These are phyloP conservation scores for Cairneyella variabilis DNA, from an alignment of 495 filamentous ascomycete genomes.

Conservation along the genomic window DNA sequence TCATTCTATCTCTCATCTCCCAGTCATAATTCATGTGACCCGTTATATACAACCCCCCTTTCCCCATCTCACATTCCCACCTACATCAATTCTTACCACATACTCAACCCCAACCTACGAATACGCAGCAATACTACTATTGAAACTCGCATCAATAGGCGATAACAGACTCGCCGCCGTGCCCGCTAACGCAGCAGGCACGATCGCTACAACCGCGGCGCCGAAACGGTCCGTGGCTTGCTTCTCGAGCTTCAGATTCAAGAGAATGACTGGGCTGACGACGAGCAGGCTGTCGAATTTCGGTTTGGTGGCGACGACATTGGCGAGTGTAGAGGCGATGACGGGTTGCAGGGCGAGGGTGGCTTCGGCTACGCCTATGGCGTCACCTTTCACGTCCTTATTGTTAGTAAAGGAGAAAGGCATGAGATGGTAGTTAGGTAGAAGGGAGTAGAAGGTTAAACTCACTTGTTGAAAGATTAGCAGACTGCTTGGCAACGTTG, in stretches of 20 bases:
- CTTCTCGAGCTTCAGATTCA: conserved; percentile 32
- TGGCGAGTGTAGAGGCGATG: conserved; percentile 28
- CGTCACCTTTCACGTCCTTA: too few species aligned
- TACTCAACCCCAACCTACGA: background rate
- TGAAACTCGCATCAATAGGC: conserved; percentile 29
- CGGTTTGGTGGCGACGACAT: conserved; percentile 27
- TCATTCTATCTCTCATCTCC: too few species aligned
- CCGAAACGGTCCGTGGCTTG: conserved; percentile 30
- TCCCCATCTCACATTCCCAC: background rate
- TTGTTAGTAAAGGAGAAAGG: conserved; percentile 15
- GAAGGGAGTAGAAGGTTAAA: too few species aligned
- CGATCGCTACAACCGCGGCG: conserved; percentile 29
- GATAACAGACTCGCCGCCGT: conserved; percentile 24
- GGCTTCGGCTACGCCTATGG: conserved; percentile 26
- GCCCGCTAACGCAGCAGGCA: conserved; percentile 27
- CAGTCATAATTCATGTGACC: too few species aligned
- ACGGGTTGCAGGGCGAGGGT: conserved; percentile 21
- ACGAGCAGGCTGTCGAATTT: conserved; percentile 32
- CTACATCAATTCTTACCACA: background rate
- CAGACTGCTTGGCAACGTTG: conserved; percentile 20
- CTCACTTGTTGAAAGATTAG: too few species aligned
- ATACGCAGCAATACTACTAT: conserved; percentile 27
- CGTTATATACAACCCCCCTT: background rate
- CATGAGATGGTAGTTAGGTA: too few species aligned
- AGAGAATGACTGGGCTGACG: conserved; percentile 30